Evolutionary conservation across 306 rosid genomes (phyloP), one percentile per base, ranked within the genome.

Genomic region (Aeschynomene evenia): DNA sequence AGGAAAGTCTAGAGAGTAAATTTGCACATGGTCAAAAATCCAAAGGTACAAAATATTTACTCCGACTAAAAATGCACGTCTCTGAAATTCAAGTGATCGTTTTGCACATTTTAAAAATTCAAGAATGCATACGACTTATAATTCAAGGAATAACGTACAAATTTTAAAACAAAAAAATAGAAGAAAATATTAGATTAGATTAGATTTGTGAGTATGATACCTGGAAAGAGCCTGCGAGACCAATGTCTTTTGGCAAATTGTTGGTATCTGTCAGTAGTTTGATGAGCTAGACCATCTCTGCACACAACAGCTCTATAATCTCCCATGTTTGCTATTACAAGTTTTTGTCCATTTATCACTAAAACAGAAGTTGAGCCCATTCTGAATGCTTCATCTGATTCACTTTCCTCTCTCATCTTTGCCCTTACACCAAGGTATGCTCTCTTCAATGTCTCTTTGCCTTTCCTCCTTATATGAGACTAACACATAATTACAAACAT

Each of bases 211-310:
- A 31, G 14, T 16, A 16, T 16, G 13, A 57, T 81, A 87, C 97
- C 97, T 68, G 79, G 22, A 37, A 87, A 40, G 60, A 94, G 64
- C 64, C 80, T 81, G 2, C 63, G 77, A 48, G 87, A 72, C 98
- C 96, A 94, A 68, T 67, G 85, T 57, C 66, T 58, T 57, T 73
- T 79, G 4, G 58, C 14, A 4, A 74, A 48, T 46, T 77, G 72
- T 5, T 73, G 77, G 51, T 70, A 61, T 65, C 53, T 76, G 33
- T 73, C 60, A 37, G 76, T 52, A 34, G 75, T 71, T 50, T 77
- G 79, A 82, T 79, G 79, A 79, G 97, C 96, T 7, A 77, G 65
- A 22, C 97, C 98, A 78, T 87, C 80, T 86, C 84, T 89, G 64
- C 96, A 94, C 18, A 94, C 66, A 63, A 94, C 88, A 71, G 85